These are phyloP conservation scores for Trichoderma semiorbis DNA, from an alignment of 2,329 filamentous ascomycete species.

Conservation along the genomic window DNA sequence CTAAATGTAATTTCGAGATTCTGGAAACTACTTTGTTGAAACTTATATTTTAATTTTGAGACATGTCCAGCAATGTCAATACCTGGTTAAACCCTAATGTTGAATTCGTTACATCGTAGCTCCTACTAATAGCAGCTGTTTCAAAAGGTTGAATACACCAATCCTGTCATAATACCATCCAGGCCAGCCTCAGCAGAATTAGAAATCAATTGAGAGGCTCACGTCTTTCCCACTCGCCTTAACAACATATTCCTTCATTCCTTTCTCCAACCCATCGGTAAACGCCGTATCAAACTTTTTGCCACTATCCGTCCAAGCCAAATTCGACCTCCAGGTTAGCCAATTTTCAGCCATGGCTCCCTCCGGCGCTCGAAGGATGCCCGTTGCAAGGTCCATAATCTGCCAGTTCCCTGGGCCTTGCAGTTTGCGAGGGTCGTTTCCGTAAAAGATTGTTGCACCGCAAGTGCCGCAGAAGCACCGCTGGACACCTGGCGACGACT, in stretches of 20 bases:
- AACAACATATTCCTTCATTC: conserved; percentile 37
- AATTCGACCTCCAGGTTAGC: conserved; percentile 43
- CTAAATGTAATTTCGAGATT: neutral
- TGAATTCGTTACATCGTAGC: neutral
- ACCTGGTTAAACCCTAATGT: neutral
- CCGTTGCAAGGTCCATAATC: conserved; percentile 42
- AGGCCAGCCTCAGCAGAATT: neutral
- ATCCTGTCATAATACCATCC: neutral
- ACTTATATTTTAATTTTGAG: neutral
- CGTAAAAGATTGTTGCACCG: conserved; percentile 43
- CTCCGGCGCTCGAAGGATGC: conserved; percentile 43
- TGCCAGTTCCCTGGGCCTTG: conserved; percentile 30
- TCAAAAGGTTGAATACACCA: neutral
- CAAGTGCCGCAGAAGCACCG: conserved; percentile 46
- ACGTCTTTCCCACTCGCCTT: conserved; percentile 34
- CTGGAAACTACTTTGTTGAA: neutral
- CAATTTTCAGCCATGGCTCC: conserved; percentile 43
- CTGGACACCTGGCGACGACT: conserved; percentile 36
- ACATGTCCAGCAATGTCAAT: neutral
- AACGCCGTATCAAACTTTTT: conserved; percentile 37
- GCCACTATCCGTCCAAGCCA: conserved; percentile 35
- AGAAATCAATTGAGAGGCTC: neutral
- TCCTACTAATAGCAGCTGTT: neutral
- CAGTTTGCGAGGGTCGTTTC: conserved; percentile 27
- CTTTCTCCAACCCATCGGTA: conserved; percentile 33